These are phyloP conservation scores for Knoxdaviesia proteae DNA, from an alignment of 2,329 filamentous ascomycete genomes.

Conservation along the genomic window DNA sequence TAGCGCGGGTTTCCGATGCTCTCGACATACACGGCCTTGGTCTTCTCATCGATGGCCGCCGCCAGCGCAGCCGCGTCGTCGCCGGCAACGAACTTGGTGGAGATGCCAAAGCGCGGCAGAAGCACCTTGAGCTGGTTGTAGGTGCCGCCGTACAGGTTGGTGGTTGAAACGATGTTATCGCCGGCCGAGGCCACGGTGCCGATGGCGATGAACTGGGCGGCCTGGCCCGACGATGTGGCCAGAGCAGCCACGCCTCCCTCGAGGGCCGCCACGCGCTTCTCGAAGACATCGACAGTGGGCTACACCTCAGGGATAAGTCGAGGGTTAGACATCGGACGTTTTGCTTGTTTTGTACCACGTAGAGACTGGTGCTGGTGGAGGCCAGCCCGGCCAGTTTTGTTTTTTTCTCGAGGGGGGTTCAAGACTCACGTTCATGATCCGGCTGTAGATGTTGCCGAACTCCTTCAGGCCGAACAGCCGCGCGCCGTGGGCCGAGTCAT, in stretches of 20 bases:
- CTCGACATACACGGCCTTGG: conserved; percentile 82
- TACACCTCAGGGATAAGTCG: conserved; percentile 12
- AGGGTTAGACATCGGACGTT: not conserved
- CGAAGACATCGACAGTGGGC: conserved; percentile 89
- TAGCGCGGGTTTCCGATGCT: conserved; percentile 86
- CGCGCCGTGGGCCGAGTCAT: conserved; percentile 89
- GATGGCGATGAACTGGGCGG: conserved; percentile 82
- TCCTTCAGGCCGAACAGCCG: conserved; percentile 93
- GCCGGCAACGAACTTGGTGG: conserved; percentile 69
- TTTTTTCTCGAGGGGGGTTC: too few relatives aligned
- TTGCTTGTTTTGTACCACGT: not conserved
- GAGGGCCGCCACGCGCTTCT: conserved; percentile 87
- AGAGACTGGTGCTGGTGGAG: too few relatives aligned
- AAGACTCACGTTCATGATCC: conserved; percentile 66
- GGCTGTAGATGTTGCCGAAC: conserved; percentile 92
- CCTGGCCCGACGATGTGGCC: conserved; percentile 68
- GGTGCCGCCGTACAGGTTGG: conserved; percentile 82
- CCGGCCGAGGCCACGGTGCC: conserved; percentile 65
- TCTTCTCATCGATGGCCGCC: conserved; percentile 72
- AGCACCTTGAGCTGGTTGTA: conserved; percentile 96
- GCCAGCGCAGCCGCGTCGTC: conserved; percentile 64
- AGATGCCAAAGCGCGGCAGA: conserved; percentile 68
- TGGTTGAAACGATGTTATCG: conserved; percentile 84
- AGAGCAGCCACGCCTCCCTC: conserved; percentile 81
- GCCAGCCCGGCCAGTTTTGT: too few relatives aligned